Evolutionary conservation across 495 filamentous ascomycete species (phyloP), one percentile per base, ranked within the genome.

Genomic region (Tuber magnatum): DNA sequence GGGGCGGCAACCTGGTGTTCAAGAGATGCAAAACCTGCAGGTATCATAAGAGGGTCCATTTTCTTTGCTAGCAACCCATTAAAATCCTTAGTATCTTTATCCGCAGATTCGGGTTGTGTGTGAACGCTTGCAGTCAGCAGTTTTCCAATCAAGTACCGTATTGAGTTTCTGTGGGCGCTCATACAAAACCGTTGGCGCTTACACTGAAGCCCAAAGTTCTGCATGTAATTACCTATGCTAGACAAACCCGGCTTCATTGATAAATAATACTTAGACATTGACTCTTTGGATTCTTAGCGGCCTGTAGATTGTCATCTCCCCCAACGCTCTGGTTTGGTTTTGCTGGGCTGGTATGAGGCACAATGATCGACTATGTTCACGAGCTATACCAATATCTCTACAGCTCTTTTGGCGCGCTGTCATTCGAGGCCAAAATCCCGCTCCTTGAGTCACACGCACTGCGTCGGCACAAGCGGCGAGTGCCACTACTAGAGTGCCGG

Each of bases 251-350:
- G 24, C 24, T 12, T 56, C 10, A n/a, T 56, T 56, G 24, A n/a
- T 22, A 56, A n/a, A n/a, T n/a, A 12, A 10, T 10, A 24, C 20
- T 24, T 5, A 24, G 46, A 56, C 48, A 12, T 12, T n/a, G 20
- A 56, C 24, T 3, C 24, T 3, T 12, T n/a, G 12, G 48, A n/a
- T n/a, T n/a, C 22, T 9, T 56, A 7, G 2, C 48, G 3, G 12
- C 24, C 3, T 56, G 48, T n/a, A 56, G 24, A n/a, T 56, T 18
- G 3, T 6, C 44, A 46, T 22, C 48, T n/a, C 22, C 7, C 22
- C 6, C 22, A 8, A 8, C 0, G 1, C 1, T 8, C 0, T 24
- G 1, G 7, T 8, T 12, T n/a, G 9, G 48, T n/a, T 9, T 10
- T 24, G 48, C 1, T 10, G 24, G n/a, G 8, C 7, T 14, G 24